phyloP scores from a whole-genome alignment of 768 basidiomycete species.

The Candolleomyces efflorescens region DNA sequence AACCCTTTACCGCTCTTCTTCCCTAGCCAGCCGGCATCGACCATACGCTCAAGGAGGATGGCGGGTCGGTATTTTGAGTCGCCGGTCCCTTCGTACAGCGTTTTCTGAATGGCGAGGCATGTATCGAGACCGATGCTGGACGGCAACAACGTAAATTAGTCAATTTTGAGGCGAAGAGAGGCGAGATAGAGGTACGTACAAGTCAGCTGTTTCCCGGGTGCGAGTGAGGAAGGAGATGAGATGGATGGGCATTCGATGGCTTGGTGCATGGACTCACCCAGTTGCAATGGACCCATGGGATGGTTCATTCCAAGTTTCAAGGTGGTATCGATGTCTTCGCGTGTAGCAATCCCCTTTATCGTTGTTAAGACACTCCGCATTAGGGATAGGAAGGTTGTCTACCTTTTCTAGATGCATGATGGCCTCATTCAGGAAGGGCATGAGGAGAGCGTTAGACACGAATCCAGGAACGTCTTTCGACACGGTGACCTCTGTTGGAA shows the following conservation, averaged over 20 bases:
- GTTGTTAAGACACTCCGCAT: background rate
- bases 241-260: too few relatives aligned
- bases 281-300: constrained; percentile 91
- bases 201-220: constrained; percentile 40
- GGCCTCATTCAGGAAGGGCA: constrained; percentile 98
- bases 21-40: constrained; percentile 92
- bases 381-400: background rate
- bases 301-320: constrained; percentile 92
- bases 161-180: background rate
- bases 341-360: constrained; percentile 76
- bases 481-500: constrained; percentile 72
- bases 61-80: constrained; percentile 96
- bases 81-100: constrained; percentile 81
- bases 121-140: constrained; percentile 94
- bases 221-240: background rate
- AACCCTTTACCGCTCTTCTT: constrained; percentile 93
- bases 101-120: constrained; percentile 89
- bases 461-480: constrained; percentile 94
- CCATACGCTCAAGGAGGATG: constrained; percentile 89
- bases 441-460: constrained; percentile 90
- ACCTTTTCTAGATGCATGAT: constrained; percentile 93
- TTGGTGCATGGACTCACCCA: constrained; percentile 52
- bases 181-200: constrained; percentile 39
- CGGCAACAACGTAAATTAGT: background rate
- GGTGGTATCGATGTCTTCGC: constrained; percentile 94